Evolutionary conservation across 305 asterid species (phyloP), one percentile per base, ranked within the genome.

Genomic region (Solanum hybrid): DNA sequence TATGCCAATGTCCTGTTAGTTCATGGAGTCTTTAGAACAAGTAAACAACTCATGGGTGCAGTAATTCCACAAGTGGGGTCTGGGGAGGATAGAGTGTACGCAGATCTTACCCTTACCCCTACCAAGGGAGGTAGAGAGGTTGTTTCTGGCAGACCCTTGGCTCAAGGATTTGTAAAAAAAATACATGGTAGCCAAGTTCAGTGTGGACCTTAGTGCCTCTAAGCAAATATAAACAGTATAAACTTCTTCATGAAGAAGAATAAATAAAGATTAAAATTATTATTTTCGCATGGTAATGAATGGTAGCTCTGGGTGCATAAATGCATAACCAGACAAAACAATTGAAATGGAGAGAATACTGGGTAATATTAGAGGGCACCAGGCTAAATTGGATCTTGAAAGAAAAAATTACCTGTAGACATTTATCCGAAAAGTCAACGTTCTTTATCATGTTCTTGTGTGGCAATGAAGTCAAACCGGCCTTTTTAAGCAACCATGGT

Each of bases 401-500:
- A 32, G 39, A 20, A 57, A 13, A 84, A 38, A 77, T 89, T 87
- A 96, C 99, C 94, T 94, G 98, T 31, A 96, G 90, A 91, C 96
- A 89, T 90, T 92, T 93, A 90, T 97, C 96, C 34, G 94, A 91
- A 92, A 97, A 96, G 91, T 96, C 97, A 22, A 91, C 95, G 34
- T 93, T 93, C 93, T 92, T 97, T 73, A 97, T 96, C 95, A 96
- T 89, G 87, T 95, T 95, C 93, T 91, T 91, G 89, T 97, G 98
- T 51, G 92, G 93, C 57, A 93, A 90, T 37, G 92, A 94, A 90
- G 92, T 92, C 87, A 97, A 90, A 32, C 99, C 99, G 10, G 98
- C 93, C 86, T 96, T 97, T 89, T 93, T 97, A 12, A 94, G 94
- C 88, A 97, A 91, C 98, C 99, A 97, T 31, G 97, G 94, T 83